These are phyloP conservation scores for Coemansia sp. DNA, from an alignment of 192 early-diverging fungal species.

Conservation along the genomic window DNA sequence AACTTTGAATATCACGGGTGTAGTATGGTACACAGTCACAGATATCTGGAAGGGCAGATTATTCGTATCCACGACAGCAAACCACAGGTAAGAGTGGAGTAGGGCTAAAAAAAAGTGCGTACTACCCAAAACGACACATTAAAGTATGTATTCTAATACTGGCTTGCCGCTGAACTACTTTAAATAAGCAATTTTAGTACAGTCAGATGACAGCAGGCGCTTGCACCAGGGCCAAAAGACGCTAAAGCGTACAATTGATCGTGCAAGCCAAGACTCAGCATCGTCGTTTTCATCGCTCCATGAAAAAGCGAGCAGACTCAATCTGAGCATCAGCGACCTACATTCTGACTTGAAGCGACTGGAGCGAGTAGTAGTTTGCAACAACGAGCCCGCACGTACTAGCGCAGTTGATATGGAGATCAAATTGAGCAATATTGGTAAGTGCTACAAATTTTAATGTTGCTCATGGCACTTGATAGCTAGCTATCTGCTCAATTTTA, in stretches of 20 bases:
- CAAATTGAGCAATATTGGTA: conserved; percentile 42
- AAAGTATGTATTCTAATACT: not conserved
- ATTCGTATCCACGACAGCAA: not conserved
- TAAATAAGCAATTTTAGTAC: not conserved
- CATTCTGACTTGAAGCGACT: conserved; percentile 52
- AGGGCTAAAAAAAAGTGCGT: not conserved
- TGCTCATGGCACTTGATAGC: not conserved
- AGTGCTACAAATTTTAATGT: not conserved
- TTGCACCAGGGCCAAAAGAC: conserved; percentile 45
- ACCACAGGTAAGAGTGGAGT: conserved; percentile 16
- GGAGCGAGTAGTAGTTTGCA: conserved; percentile 33
- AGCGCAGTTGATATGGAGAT: conserved; percentile 41
- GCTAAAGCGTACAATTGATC: conserved; percentile 40
- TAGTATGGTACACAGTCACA: conserved; percentile 46
- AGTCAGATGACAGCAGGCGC: conserved; percentile 26
- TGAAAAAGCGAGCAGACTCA: conserved; percentile 51
- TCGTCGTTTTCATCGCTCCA: conserved; percentile 39
- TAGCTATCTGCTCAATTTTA: not conserved
- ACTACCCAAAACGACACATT: not conserved
- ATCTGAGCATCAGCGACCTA: conserved; percentile 47
- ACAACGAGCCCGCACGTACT: conserved; percentile 19
- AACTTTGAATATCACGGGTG: not conserved
- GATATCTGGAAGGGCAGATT: conserved; percentile 18
- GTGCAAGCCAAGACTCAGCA: conserved; percentile 23
- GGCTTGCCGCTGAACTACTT: not conserved